Evolutionary conservation across 2,329 filamentous ascomycete genomes (phyloP), one percentile per base, ranked within the genome.

Genomic region (Orbilia oligospora): DNA sequence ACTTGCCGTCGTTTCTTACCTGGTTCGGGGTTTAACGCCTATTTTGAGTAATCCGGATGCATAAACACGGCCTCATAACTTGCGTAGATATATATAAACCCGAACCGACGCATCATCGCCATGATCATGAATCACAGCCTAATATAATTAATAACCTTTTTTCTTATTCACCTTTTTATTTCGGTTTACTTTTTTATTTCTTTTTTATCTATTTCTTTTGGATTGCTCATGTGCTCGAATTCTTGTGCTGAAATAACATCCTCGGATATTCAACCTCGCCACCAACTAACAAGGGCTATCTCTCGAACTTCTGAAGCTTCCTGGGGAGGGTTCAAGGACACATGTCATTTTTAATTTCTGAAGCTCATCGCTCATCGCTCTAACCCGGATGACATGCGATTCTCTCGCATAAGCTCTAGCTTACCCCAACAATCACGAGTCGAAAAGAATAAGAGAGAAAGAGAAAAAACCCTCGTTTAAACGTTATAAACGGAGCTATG

Each of bases 11-110:
- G 27, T 61, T 61, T 46, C 61, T 65, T 30, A 65, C 44, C 61
- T 65, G 61, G 53, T 58, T 38, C 30, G 53, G 53, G 56, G 56
- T 61, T 27, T 44, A 20, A 61, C 38, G 56, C 33, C 56, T 61
- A 20, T 65, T 49, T 66, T 73, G 70, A 73, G 70, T 73, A 73
- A 73, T 73, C 70, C 51, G 51, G 56, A 67, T 67, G 24, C 58
- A 72, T 48, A 41, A 72, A 61, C 56, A 61, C 56, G 56, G 55
- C 56, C 56, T 61, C 56, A 44, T 44, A 61, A 44, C 20, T 61
- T 61, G 56, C 56, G 56, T 61, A 24, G 20, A 14, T 61, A 24
- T 44, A 38, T 58, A 58, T 58, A 58, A 58, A 58, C 27, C 56
- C 56, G 56, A 61, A 61, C 18, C 56, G n/a, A 44, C 36, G 33